Percentiles rank a stretch among this genome's conserved stretches.
Conservation (phyloP, 148 eudicot genomes). For the Oxyria digyna region DNA sequence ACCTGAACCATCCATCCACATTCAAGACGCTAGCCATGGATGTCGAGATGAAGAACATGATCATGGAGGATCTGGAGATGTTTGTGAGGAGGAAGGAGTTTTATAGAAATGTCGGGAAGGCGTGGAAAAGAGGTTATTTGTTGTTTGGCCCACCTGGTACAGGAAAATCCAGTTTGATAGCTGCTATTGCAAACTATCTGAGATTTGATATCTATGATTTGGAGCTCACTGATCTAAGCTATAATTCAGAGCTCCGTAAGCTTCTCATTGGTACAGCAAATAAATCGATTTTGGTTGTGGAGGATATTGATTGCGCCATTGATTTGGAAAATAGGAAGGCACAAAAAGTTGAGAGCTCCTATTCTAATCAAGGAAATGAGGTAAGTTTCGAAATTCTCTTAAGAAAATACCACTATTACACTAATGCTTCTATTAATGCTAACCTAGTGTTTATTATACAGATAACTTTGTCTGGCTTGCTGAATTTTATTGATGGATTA, state of each 20-base stretch:
- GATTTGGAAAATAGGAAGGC: conserved; percentile 19
- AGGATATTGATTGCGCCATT: conserved; percentile 29
- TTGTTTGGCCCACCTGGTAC: conserved; percentile 16
- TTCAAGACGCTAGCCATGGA: conserved; percentile 5
- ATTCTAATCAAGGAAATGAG: not conserved
- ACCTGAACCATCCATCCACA: conserved; percentile 6
- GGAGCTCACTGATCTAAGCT: conserved; percentile 20
- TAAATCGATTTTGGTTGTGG: conserved; percentile 26
- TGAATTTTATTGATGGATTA: conserved; percentile 56
- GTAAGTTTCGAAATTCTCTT: not conserved
- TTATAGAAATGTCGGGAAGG: conserved; percentile 7
- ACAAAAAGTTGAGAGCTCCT: not conserved
- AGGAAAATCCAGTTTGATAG: conserved; percentile 21
- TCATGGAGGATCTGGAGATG: not conserved
- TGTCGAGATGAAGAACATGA: not conserved
- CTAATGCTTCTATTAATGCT: not conserved
- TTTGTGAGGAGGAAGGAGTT: conserved; percentile 14
- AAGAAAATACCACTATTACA: too few species aligned
- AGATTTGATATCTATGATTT: conserved; percentile 25
- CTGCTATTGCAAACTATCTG: conserved; percentile 20
- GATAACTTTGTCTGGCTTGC: conserved; percentile 54
- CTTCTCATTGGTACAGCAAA: conserved; percentile 19
- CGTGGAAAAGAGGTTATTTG: conserved; percentile 9
- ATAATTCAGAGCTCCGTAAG: conserved; percentile 20
- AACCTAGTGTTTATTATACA: conserved; percentile 5